Evolutionary conservation across 441 rosid genomes (phyloP).

Genomic region (Jatropha multifida): DNA sequence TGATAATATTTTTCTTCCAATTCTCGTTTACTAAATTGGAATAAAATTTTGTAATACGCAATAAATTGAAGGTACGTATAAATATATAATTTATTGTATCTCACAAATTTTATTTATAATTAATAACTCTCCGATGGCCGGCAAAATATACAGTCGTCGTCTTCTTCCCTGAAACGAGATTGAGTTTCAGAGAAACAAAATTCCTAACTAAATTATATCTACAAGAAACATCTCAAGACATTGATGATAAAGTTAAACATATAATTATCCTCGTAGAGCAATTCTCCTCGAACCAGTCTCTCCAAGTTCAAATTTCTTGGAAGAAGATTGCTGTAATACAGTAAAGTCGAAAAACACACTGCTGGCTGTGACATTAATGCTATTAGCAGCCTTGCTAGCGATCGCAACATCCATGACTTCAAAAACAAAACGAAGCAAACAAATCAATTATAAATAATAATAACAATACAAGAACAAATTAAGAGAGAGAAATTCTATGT

Average conservation of each 20-base stretch:
- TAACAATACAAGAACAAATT: not conserved
- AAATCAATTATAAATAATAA: no score
- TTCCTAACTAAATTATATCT: not conserved
- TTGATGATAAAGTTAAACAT: conserved; percentile 42
- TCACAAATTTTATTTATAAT: no score
- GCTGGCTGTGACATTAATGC: conserved; percentile 37
- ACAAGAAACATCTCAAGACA: conserved; percentile 50
- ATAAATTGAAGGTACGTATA: no score
- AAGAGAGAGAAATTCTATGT: not conserved
- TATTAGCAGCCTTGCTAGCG: conserved; percentile 31
- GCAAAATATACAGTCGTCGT: no score
- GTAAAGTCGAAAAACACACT: conserved; percentile 40
- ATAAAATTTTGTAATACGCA: no score
- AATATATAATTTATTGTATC: no score
- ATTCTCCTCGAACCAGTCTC: conserved; percentile 41
- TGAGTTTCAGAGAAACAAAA: no score
- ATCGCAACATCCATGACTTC: conserved; percentile 42
- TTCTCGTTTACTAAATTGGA: no score
- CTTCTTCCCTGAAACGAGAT: no score
- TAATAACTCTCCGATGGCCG: no score
- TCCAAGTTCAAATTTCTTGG: conserved; percentile 44
- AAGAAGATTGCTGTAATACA: conserved; percentile 48
- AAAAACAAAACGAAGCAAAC: not conserved
- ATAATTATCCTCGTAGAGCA: conserved; percentile 38
- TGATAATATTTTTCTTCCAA: no score